Conservation (phyloP, 2,329 filamentous ascomycete genomes). For the Epicoccum sorghinum region DNA sequence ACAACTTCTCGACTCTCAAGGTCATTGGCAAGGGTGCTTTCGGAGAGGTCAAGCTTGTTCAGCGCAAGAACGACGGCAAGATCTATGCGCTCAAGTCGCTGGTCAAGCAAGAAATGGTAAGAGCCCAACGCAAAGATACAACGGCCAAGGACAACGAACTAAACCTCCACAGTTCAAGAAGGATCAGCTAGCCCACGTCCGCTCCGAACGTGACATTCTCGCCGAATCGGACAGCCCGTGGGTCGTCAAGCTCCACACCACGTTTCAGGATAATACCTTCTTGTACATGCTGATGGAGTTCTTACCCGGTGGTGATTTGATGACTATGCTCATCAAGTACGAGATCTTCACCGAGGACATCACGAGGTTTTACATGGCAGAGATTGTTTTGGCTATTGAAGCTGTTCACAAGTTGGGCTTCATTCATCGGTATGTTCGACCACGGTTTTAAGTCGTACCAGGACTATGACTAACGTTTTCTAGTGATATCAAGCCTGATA, state of each 20-base stretch:
- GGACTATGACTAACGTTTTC: slow-evolving; percentile 32
- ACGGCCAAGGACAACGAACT: slow-evolving; percentile 14
- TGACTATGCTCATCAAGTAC: slow-evolving; percentile 99
- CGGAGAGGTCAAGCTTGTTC: slow-evolving; percentile 95
- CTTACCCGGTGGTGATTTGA: slow-evolving; percentile 94
- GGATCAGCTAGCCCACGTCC: slow-evolving; percentile 95
- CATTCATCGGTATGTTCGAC: slow-evolving; percentile 81
- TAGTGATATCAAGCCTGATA: slow-evolving; percentile 99
- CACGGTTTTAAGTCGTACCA: background rate
- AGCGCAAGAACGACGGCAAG: slow-evolving; percentile 94
- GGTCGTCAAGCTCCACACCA: slow-evolving; percentile 98
- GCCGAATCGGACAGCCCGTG: slow-evolving; percentile 99
- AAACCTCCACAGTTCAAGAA: slow-evolving; percentile 75
- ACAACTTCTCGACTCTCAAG: slow-evolving; percentile 96
- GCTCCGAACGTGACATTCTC: slow-evolving; percentile 95
- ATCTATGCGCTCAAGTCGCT: slow-evolving; percentile 98
- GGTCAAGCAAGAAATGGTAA: slow-evolving; percentile 93
- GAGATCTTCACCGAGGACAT: slow-evolving; percentile 99
- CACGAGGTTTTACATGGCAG: slow-evolving; percentile 98
- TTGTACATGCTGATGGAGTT: slow-evolving; percentile 99
- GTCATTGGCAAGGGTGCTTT: slow-evolving; percentile 99
- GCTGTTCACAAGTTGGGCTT: slow-evolving; percentile 97
- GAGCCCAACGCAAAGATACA: background rate
- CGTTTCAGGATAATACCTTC: slow-evolving; percentile 95
- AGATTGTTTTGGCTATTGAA: slow-evolving; percentile 97